These are phyloP conservation scores for Angomonas ambiguus DNA, from an alignment of 208 protist species.

Conservation along the genomic window DNA sequence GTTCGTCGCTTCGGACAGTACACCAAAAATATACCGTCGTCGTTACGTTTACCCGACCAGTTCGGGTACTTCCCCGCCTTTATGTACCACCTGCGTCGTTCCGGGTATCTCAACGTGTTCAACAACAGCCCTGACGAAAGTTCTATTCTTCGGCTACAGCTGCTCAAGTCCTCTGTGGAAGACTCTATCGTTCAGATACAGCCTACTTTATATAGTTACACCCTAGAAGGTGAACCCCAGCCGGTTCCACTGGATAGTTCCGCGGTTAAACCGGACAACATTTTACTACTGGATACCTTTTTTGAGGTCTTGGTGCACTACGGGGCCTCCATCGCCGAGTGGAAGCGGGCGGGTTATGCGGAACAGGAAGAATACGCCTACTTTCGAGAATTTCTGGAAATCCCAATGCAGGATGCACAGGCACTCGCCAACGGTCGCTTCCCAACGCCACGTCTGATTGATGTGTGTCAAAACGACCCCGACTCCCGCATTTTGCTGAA, in stretches of 20 bases:
- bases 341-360: slow-evolving; percentile 93
- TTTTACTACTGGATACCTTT: slow-evolving; percentile 99
- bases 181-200: slow-evolving; percentile 98
- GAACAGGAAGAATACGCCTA: slow-evolving; percentile 92
- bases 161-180: slow-evolving; percentile 92
- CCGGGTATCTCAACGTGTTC: slow-evolving; percentile 96
- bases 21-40: slow-evolving; percentile 86
- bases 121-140: slow-evolving; percentile 98
- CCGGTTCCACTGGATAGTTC: slow-evolving; percentile 92
- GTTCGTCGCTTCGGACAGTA: slow-evolving; percentile 94
- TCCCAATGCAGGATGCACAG: slow-evolving; percentile 91
- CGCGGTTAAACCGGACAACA: slow-evolving; percentile 87
- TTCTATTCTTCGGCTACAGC: slow-evolving; percentile 93
- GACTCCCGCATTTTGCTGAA: slow-evolving; percentile 97
- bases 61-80: slow-evolving; percentile 98
- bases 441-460: slow-evolving; percentile 94
- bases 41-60: slow-evolving; percentile 84
- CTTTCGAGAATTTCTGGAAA: slow-evolving; percentile 93
- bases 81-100: slow-evolving; percentile 98
- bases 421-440: slow-evolving; percentile 89
- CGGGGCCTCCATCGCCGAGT: slow-evolving; percentile 94
- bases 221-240: slow-evolving; percentile 82
- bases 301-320: slow-evolving; percentile 98
- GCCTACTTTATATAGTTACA: slow-evolving; percentile 96
- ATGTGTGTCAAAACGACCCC: slow-evolving; percentile 94